A percentile compares a stretch with the other conserved stretches of the same genome.
Evolutionary conservation across 2,329 filamentous ascomycete species (phyloP).

Genomic region (Leptographium flavum): DNA sequence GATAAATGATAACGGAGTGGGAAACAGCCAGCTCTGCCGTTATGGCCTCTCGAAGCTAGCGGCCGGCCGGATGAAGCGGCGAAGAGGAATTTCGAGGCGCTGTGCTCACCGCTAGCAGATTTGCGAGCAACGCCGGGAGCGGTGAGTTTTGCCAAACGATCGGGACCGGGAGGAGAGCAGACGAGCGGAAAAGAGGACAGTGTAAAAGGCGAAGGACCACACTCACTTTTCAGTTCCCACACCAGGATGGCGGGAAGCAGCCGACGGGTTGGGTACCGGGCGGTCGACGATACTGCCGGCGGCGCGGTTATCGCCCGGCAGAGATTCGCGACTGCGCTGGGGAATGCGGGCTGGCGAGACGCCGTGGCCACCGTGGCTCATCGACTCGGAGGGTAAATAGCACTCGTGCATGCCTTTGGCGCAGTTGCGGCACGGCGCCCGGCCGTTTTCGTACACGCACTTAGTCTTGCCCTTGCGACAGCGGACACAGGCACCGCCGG

Average conservation of each 20-base stretch:
- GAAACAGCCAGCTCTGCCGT: neutral
- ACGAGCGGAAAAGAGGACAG: neutral
- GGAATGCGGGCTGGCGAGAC: constrained; percentile 40
- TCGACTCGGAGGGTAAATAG: constrained; percentile 45
- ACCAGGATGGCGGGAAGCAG: constrained; percentile 32
- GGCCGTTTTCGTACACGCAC: constrained; percentile 48
- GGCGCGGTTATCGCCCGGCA: constrained; percentile 34
- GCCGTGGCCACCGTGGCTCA: constrained; percentile 41
- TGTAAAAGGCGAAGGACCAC: neutral
- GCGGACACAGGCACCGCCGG: constrained; percentile 46
- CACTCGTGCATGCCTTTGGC: constrained; percentile 50
- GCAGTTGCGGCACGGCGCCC: constrained; percentile 49
- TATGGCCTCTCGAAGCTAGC: neutral
- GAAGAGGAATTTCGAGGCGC: neutral
- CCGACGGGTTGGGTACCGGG: constrained; percentile 28
- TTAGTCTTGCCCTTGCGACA: constrained; percentile 52
- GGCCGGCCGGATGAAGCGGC: neutral
- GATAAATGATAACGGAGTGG: neutral
- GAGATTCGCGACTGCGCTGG: constrained; percentile 37
- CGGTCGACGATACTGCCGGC: constrained; percentile 29
- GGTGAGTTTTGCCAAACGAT: neutral
- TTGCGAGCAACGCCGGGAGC: neutral
- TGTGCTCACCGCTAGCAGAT: neutral
- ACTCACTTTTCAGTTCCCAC: constrained; percentile 41
- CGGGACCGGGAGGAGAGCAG: neutral